Base-by-base conservation (phyloP, 2,329 filamentous ascomycete genomes). In the Diaporthe amygdali region DNA sequence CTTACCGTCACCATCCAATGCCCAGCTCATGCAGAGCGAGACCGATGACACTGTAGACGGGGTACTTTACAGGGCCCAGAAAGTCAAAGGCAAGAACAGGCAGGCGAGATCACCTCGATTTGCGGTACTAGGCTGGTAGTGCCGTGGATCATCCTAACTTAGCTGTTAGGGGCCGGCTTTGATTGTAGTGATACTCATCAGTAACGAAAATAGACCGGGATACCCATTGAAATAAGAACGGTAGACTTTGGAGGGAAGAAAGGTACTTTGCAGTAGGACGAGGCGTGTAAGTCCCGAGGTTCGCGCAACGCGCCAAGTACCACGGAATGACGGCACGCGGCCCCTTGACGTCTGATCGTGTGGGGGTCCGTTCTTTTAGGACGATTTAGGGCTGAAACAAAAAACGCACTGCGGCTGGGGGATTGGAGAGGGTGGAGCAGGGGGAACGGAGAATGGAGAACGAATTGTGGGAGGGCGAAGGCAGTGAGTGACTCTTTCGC, bases 361-460 rank as follows among this genome's bases (percentile, higher is more conserved):
- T 64, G 59, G 66, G 52, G 49, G 49, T 56, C 44, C 25, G 32
- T 68, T 46, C 25, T 41, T 59, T 55, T 54, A 41, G 66, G 10
- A 25, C 46, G 22, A 51, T 59, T 56, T 68, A 68, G 66, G 66
- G 66, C 66, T 68, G 66, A 68, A 68, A 68, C 66, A 49, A 68
- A 25, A 52, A 30, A 27, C 15, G 32, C 34, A 17, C 41, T 32
- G 44, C n/a, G 22, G 14, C 20, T n/a, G 39, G 55, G 22, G 14
- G 63, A 32, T 51, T 52, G 61, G 22, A 54, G n/a, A 49, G 39
- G 52, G 44, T 68, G 66, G 49, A 47, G 59, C 20, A 63, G 5
- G 27, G 9, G 59, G 59, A 46, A 34, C 34, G 59, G 59, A 63
- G 41, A 41, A 63, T 34, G 44, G 22, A 8, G 44, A 64, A 22